Conservation (phyloP, 2,329 filamentous ascomycete genomes). For the Corniculantispora saksenae region DNA sequence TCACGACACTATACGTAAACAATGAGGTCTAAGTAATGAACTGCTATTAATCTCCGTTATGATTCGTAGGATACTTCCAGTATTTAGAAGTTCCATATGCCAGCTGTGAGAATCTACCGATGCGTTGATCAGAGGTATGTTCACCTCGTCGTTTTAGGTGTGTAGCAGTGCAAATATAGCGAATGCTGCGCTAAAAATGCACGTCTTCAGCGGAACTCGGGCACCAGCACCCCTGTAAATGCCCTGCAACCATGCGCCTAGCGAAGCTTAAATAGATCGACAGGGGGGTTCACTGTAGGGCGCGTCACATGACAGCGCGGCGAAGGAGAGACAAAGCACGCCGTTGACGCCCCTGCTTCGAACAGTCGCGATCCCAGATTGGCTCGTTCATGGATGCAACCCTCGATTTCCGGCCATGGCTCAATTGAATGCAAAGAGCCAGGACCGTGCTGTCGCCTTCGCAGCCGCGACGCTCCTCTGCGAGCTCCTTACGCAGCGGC, state of each 20-base stretch:
- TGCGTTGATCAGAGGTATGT: no score
- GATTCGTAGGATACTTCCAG: no score
- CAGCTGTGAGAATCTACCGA: no score
- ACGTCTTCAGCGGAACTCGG: background rate
- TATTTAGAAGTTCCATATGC: no score
- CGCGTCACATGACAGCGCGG: slow-evolving; percentile 1
- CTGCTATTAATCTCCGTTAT: no score
- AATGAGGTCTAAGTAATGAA: no score
- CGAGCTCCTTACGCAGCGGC: slow-evolving; percentile 25
- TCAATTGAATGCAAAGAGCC: background rate
- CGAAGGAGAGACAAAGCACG: no score
- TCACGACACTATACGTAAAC: no score
- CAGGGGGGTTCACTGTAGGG: background rate
- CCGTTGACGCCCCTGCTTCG: background rate
- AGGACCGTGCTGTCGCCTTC: background rate
- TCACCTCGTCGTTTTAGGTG: background rate
- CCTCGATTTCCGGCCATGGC: background rate
- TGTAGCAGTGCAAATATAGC: background rate
- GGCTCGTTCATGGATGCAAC: background rate
- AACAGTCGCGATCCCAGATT: background rate
- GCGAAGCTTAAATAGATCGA: background rate
- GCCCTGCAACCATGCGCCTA: background rate
- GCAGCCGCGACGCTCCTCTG: slow-evolving; percentile 29
- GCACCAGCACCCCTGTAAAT: background rate
- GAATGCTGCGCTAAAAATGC: background rate